Conservation (phyloP, 2,329 filamentous ascomycete species). For the Drechslerella coelobrocha region DNA sequence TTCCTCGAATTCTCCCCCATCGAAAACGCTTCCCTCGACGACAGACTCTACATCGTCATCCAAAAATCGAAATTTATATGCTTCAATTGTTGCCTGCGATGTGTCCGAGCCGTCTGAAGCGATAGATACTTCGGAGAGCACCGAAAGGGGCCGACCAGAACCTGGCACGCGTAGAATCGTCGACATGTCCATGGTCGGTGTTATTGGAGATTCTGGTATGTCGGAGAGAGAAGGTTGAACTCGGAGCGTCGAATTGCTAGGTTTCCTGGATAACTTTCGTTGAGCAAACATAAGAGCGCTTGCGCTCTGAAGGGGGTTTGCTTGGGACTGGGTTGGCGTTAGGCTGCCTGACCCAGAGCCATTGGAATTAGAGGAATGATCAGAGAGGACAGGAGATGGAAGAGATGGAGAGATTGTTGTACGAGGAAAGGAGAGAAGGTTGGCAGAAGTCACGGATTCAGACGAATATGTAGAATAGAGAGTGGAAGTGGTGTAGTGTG, state of each 20-base stretch:
- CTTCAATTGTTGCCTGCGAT: conserved; percentile 46
- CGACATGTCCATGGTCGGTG: conserved; percentile 41
- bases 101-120: conserved; percentile 38
- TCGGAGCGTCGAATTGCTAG: conserved; percentile 46
- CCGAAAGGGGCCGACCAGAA: conserved; percentile 30
- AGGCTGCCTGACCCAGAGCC: conserved; percentile 43
- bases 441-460: conserved; percentile 26
- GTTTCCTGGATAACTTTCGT: conserved; percentile 47
- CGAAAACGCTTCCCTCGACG: conserved; percentile 47
- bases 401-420: conserved; percentile 39
- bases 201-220: conserved; percentile 43
- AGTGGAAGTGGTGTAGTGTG: conserved; percentile 41
- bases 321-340: conserved; percentile 37
- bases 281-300: conserved; percentile 47
- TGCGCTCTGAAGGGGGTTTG: conserved; percentile 24
- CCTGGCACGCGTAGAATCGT: conserved; percentile 20
- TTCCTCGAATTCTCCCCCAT: conserved; percentile 35
- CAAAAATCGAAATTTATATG: conserved; percentile 47
- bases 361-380: conserved; percentile 46
- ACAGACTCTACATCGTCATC: conserved; percentile 46
- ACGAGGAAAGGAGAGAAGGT: conserved; percentile 39
- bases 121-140: conserved; percentile 40
- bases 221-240: conserved; percentile 42
- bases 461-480: conserved; percentile 41
- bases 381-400: conserved; percentile 42